phyloP scores from a whole-genome alignment of 306 rosid genomes.

The Biancaea sappan region DNA sequence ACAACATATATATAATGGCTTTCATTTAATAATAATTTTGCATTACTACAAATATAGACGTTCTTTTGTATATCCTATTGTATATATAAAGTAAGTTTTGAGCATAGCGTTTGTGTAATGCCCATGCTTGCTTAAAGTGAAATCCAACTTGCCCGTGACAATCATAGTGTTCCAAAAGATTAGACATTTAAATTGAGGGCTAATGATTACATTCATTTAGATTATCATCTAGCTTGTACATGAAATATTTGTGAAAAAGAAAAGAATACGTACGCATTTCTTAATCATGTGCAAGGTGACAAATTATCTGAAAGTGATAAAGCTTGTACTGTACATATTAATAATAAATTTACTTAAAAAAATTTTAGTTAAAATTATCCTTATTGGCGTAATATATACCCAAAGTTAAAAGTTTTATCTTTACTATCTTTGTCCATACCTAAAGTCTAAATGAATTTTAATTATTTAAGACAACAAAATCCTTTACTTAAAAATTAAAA shows the following conservation, averaged over 20 bases:
- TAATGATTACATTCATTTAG: constrained; percentile 23
- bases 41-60: background rate
- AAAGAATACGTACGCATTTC: background rate
- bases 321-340: too few relatives aligned
- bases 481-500: too few relatives aligned
- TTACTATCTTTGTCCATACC: too few relatives aligned
- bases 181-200: constrained; percentile 21
- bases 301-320: too few relatives aligned
- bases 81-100: constrained; percentile 5
- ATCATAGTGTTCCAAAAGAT: constrained; percentile 34
- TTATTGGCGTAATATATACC: background rate
- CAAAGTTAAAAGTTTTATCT: background rate
- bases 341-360: too few relatives aligned
- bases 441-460: too few relatives aligned
- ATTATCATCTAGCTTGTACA: constrained; percentile 22
- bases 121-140: constrained; percentile 32
- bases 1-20: background rate
- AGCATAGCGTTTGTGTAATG: constrained; percentile 12
- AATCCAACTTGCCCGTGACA: constrained; percentile 23
- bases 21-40: constrained; percentile 8
- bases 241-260: background rate
- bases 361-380: too few relatives aligned
- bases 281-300: background rate
- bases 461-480: too few relatives aligned
- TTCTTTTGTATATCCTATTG: background rate